phyloP scores from a whole-genome alignment of 2,329 filamentous ascomycete species.

The Paecilomyces variotii region DNA sequence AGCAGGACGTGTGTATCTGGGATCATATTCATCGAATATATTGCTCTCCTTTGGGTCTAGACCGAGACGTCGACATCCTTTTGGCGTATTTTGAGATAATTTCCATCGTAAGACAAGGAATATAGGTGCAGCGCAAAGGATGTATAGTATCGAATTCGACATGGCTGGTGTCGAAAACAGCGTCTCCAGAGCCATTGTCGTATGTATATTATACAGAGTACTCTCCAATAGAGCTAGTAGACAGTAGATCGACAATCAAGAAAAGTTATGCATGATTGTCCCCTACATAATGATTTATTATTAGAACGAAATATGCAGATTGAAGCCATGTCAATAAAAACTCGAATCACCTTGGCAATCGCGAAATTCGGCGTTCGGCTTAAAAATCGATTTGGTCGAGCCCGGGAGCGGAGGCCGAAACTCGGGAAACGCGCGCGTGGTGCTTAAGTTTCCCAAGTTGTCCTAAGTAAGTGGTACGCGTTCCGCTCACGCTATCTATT shows the following conservation, averaged over 20 bases:
- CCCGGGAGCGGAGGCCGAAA: neutral
- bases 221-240: too few species aligned
- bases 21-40: constrained; percentile 49
- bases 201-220: too few species aligned
- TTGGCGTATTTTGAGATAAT: constrained; percentile 16
- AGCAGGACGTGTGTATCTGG: constrained; percentile 38
- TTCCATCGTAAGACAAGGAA: constrained; percentile 3
- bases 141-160: constrained; percentile 1
- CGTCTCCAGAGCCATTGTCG: too few species aligned
- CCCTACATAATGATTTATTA: too few species aligned
- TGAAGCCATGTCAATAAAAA: too few species aligned
- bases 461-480: neutral
- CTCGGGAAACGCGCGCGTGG: neutral
- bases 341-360: neutral
- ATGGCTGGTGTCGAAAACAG: neutral
- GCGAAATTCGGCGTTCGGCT: neutral
- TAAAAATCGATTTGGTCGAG: neutral
- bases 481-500: neutral
- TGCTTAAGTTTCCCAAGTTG: neutral
- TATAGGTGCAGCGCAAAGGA: constrained; percentile 8
- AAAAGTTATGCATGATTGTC: too few species aligned
- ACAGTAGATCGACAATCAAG: too few species aligned
- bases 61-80: constrained; percentile 47
- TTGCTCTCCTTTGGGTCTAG: constrained; percentile 41
- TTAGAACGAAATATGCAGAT: too few species aligned